phyloP scores from a whole-genome alignment of 495 filamentous ascomycete genomes.

The Penicillium crystallinum region DNA sequence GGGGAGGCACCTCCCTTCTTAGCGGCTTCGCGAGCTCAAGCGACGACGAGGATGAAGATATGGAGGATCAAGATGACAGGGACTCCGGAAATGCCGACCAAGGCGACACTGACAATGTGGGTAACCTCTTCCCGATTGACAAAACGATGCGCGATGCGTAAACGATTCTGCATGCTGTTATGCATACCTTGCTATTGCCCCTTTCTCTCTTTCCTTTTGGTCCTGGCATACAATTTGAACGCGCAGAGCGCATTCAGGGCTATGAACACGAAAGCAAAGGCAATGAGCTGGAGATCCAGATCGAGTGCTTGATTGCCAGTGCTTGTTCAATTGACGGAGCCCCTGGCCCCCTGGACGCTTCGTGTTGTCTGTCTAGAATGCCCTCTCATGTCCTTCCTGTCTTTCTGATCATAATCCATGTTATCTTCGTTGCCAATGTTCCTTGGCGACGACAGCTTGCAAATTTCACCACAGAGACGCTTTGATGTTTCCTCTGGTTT shows the following conservation, averaged over 20 bases:
- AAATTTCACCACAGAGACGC: neutral
- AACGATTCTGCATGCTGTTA: slow-evolving; percentile 10
- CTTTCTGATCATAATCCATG: neutral
- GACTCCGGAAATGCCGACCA: slow-evolving; percentile 28
- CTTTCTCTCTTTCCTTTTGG: neutral
- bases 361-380: neutral
- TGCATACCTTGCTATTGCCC: neutral
- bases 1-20: slow-evolving; percentile 64
- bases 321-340: neutral
- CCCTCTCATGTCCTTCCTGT: neutral
- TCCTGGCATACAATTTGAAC: neutral
- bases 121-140: slow-evolving; percentile 55
- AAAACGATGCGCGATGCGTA: slow-evolving; percentile 49
- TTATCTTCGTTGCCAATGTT: neutral
- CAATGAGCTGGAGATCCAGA: neutral
- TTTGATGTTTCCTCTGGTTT: neutral
- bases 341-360: neutral
- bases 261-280: neutral
- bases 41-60: slow-evolving; percentile 94
- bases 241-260: neutral
- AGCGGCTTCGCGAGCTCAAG: slow-evolving; percentile 95
- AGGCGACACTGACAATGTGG: slow-evolving; percentile 59
- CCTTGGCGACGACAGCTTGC: neutral
- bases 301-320: neutral
- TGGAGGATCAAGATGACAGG: slow-evolving; percentile 76